A percentile compares a stretch with the other conserved stretches of the same genome.
Evolutionary conservation across 2,329 filamentous ascomycete genomes (phyloP).

Genomic region (Geosmithia putterillii): DNA sequence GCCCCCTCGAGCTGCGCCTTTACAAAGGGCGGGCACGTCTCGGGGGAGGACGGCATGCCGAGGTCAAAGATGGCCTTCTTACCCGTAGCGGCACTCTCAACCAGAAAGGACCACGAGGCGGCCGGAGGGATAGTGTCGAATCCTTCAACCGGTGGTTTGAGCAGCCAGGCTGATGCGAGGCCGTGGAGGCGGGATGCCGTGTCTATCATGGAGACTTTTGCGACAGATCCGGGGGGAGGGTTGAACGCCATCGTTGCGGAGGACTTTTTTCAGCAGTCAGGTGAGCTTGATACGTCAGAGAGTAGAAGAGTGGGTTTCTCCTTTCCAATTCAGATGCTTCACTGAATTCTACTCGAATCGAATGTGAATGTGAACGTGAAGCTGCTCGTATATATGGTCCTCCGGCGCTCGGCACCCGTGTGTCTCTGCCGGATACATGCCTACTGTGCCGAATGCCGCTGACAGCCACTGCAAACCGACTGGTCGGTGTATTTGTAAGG

Average conservation of each 20-base stretch:
- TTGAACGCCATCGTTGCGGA: neutral
- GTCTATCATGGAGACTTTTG: constrained; percentile 1
- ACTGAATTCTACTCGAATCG: no score
- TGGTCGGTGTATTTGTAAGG: no score
- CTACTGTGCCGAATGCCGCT: no score
- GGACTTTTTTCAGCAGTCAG: no score
- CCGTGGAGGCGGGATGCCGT: neutral
- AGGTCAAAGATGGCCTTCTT: constrained; percentile 2
- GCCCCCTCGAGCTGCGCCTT: neutral
- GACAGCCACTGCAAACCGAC: no score
- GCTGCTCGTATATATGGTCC: no score
- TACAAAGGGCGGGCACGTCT: neutral
- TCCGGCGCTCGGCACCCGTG: no score
- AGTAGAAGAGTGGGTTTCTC: no score
- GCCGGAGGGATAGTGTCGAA: neutral
- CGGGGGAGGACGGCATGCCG: neutral
- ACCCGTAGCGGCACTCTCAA: constrained; percentile 2
- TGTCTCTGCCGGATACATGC: no score
- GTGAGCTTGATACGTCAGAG: no score
- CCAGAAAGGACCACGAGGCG: constrained; percentile 1
- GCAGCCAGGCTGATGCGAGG: neutral
- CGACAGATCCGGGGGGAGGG: neutral
- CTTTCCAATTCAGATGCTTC: no score
- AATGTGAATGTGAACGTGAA: no score
- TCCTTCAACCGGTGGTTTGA: neutral